Percentiles rank a stretch among this genome's conserved stretches.
phyloP scores from a whole-genome alignment of 345 rosid genomes.

The Cardiospermum halicacabum region DNA sequence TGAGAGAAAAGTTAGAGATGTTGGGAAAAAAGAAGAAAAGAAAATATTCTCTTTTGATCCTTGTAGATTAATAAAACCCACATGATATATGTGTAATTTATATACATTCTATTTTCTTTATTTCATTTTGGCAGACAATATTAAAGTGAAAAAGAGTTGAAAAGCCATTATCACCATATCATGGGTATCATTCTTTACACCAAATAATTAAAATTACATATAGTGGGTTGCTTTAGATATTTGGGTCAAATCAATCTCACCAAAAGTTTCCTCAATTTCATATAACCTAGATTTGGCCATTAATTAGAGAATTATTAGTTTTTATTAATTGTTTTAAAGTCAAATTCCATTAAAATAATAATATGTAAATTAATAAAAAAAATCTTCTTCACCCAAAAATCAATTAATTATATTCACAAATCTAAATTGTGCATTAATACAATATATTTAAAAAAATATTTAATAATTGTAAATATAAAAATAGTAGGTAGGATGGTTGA shows the following conservation, averaged over 20 bases:
- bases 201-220: not conserved
- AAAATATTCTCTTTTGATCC: not conserved
- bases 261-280: slow-evolving; percentile 10
- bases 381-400: too few species aligned
- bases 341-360: not conserved
- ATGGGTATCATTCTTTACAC: not conserved
- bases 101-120: not conserved
- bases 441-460: too few species aligned
- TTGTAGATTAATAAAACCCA: not conserved
- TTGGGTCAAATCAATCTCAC: slow-evolving; percentile 5
- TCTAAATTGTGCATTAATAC: too few species aligned
- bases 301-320: slow-evolving; percentile 1
- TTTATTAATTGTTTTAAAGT: slow-evolving; percentile 1
- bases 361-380: too few species aligned
- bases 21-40: not conserved
- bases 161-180: slow-evolving; percentile 3
- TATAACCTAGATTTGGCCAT: slow-evolving; percentile 2
- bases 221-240: not conserved
- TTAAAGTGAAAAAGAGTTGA: slow-evolving; percentile 8
- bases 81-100: not conserved
- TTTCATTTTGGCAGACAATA: not conserved
- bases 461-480: too few species aligned
- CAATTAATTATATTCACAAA: too few species aligned
- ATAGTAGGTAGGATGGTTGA: too few species aligned
- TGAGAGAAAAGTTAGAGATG: slow-evolving; percentile 21